A percentile compares a stretch with the other conserved stretches of the same genome.
phyloP scores from a whole-genome alignment of 805 yeast species.

The Saccharomycopsis sp. region DNA sequence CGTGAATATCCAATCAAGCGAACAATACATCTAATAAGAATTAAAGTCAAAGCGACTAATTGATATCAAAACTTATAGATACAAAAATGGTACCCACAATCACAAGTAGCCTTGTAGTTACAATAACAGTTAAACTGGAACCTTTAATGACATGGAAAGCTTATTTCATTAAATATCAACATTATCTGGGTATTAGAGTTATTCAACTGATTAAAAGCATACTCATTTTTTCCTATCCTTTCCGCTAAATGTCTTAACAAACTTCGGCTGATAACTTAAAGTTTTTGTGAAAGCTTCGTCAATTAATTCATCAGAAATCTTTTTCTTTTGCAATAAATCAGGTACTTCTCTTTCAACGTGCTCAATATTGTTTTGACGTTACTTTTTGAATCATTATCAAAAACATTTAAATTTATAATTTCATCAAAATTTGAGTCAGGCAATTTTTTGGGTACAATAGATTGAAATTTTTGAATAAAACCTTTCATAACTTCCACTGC shows the following conservation, averaged over 20 bases:
- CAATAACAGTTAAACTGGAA: too few relatives aligned
- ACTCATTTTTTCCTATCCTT: too few relatives aligned
- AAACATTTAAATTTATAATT: constrained; percentile 46
- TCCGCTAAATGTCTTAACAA: constrained; percentile 27
- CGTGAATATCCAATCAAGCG: too few relatives aligned
- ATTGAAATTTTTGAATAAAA: constrained; percentile 61
- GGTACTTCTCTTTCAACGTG: constrained; percentile 27
- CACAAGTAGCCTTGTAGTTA: too few relatives aligned
- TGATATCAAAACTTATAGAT: too few relatives aligned
- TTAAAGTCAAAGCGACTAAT: too few relatives aligned
- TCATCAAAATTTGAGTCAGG: constrained; percentile 66
- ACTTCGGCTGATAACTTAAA: constrained; percentile 42
- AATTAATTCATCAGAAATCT: constrained; percentile 35
- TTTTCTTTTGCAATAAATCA: constrained; percentile 24
- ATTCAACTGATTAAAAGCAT: too few relatives aligned
- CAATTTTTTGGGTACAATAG: constrained; percentile 30
- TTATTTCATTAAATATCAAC: too few relatives aligned
- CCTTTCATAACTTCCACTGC: constrained; percentile 61
- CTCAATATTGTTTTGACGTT: constrained; percentile 38
- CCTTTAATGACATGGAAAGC: too few relatives aligned
- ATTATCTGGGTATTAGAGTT: too few relatives aligned
- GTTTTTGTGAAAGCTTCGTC: constrained; percentile 43
- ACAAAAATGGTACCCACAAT: too few relatives aligned
- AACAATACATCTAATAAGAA: too few relatives aligned
- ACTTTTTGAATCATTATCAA: constrained; percentile 32